Evolutionary conservation across 345 rosid species (phyloP), one percentile per base, ranked within the genome.

Genomic region (Citrus medica): DNA sequence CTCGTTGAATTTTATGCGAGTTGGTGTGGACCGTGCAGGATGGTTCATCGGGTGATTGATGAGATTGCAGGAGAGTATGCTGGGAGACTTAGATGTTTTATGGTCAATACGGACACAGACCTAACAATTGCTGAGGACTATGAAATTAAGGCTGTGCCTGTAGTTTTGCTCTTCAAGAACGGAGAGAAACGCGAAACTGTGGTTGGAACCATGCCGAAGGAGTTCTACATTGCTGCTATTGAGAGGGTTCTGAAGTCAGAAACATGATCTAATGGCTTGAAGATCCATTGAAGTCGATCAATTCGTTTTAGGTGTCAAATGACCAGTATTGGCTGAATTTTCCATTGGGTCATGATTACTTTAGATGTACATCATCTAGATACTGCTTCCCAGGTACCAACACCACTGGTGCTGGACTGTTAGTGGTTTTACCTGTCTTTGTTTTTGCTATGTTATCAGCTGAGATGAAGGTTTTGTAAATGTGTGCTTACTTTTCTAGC

Each of bases 181-280:
- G 98, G 99, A 3, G 89, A 85, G 83, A 95, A 91, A 82, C 79
- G 79, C 21, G 98, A 93, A 79, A 78, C 94, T 0, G 87, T 95
- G 69, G 87, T 91, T 12, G 99, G 98, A 67, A 95, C 99, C 82
- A 93, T 95, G 99, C 99, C 97, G 0, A 95, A 93, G 89, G 94
- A 93, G 33, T 95, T 89, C 84, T 95, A 95, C 62, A 78, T 91
- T 69, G 87, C 97, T 73, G 98, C 99, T 27, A 92, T 95, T 48
- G 94, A 95, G 84, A 95, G 98, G 83, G 92, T 93, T 48, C 80
- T 95, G 85, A 80, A 84, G 67, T 83, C 85, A 9, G 90, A 84
- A 89, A 79, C 80, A 67, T 27, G 35, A 59, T 40, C 48, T 4
- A 19, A 7, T 25, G 37, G 58, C 69, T 66, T 38, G 68, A 60